Evolutionary conservation across 345 rosid species (phyloP), one percentile per base, ranked within the genome.

Genomic region (Populus ilicifolia): DNA sequence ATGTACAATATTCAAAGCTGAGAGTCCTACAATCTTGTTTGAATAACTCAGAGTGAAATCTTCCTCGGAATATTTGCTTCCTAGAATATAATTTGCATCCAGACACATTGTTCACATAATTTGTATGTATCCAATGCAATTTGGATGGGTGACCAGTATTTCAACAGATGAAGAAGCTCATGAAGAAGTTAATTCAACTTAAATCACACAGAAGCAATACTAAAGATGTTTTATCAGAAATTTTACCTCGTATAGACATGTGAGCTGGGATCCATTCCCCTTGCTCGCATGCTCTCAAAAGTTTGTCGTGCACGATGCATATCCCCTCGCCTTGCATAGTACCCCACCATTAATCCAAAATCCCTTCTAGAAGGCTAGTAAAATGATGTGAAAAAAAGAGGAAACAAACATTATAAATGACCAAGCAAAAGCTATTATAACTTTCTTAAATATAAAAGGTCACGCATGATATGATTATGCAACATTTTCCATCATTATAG

Each of bases 321-420:
- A 76, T 96, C 99, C 30, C 99, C 99, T 83, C 98, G 88, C 84
- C 94, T 86, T 62, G 93, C 99, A 90, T 96, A 96, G 83, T 79
- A 96, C 72, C 91, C 91, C 79, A 93, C 94, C 99, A 96, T 90
- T 83, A 93, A 88, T 67, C 98, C 92, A 83, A 88, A 96, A 85
- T 93, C 99, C 82, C 90, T 91, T 86, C 99, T 93, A 64, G 99
- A 90, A 75, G 99, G 99, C 99, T 96, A 77, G 81, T 66, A 46
- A 82, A 43, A 74, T 74, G 71, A 39, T 72, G 56, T 48, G 76
- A 33, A 75, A 72, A 30, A 30, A 52, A 62, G n/a, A 35, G 17
- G 8, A 70, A 75, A 64, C 13, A 23, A 17, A 14, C 38, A 73
- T n/a, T 69, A 35, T 6, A 41, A 81, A 46, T 56, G 69, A 30